Evolutionary conservation across 352 stramenopile species (phyloP), one percentile per base, ranked within the genome.

Genomic region (Phytophthora brassicae): DNA sequence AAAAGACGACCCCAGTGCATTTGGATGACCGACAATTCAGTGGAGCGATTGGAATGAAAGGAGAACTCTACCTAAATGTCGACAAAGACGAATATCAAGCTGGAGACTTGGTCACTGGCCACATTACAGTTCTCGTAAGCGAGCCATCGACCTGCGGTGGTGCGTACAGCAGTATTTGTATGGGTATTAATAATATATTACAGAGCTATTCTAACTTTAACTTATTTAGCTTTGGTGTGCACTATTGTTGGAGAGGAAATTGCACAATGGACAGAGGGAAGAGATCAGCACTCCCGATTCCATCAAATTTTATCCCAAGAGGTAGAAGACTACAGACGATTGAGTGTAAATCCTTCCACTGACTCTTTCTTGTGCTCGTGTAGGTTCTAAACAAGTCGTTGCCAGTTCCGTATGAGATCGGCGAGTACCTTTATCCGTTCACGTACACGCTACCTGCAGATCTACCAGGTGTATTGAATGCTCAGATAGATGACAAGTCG

Each of bases 341-440:
- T 12, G 24, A 35, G 50, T 45, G 16, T 38, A 17, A 43, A 46
- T 3, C 59, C 6, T 42, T 6, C 38, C 14, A 36, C 19, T 58
- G 13, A 31, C 51, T 43, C n/a, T 14, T 45, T 45, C 43, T 56
- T 47, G 56, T 29, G 31, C 64, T 17, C 20, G 41, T 56, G 28
- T 47, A 86, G 71, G 73, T 89, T 49, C 50, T 89, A 55, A 71
- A 73, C 17, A 79, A 55, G 7, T 49, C 70, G 23, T 46, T 92
- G 26, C 72, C 80, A 16, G 75, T 76, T 41, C 75, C 80, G 14
- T 87, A 84, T 35, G 63, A 77, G 14, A 70, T 79, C 3, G 83
- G 83, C 12, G 70, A 88, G 59, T 92, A 92, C 54, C 70, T 89
- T 44, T 89, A 87, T 39, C 80, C 83, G 4, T 78, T 92, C 64